These are phyloP conservation scores for Mariannaea elegans DNA, from an alignment of 2,329 filamentous ascomycete species.

Conservation along the genomic window DNA sequence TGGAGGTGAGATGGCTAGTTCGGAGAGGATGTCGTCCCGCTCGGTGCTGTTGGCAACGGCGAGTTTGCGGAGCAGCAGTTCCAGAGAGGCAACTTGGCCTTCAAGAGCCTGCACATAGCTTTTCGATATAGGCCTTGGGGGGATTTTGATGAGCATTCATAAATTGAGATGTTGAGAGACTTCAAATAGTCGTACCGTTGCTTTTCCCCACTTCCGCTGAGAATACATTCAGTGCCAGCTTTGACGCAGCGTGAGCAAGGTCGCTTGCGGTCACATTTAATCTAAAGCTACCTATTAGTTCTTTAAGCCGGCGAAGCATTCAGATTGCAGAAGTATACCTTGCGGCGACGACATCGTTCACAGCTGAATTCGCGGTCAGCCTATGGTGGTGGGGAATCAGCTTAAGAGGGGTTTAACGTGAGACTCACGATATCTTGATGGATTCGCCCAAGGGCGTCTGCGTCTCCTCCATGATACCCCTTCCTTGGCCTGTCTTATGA, in stretches of 20 bases:
- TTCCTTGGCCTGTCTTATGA: background rate
- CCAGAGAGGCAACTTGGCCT: constrained; percentile 55
- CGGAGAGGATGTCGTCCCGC: constrained; percentile 53
- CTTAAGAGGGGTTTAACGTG: constrained; percentile 5
- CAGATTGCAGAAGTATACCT: constrained; percentile 42
- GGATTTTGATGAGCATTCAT: background rate
- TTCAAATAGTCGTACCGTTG: constrained; percentile 45
- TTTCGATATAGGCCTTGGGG: constrained; percentile 52
- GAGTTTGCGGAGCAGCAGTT: constrained; percentile 55
- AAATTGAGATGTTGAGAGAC: background rate
- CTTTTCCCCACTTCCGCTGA: constrained; percentile 53
- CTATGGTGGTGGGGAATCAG: constrained; percentile 1
- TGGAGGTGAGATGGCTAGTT: constrained; percentile 42
- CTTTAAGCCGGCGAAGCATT: background rate
- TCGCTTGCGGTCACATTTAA: constrained; percentile 61
- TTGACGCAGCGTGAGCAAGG: constrained; percentile 61
- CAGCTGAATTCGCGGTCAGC: constrained; percentile 43
- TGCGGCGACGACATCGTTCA: constrained; percentile 54
- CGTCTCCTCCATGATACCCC: constrained; percentile 43
- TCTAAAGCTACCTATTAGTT: constrained; percentile 44
- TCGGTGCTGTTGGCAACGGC: constrained; percentile 49
- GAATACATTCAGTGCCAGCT: constrained; percentile 51
- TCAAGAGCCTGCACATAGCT: constrained; percentile 59
- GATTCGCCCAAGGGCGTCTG: constrained; percentile 48
- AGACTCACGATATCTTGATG: constrained; percentile 48